Evolutionary conservation across 2,329 filamentous ascomycete species (phyloP), one percentile per base, ranked within the genome.

Genomic region (Pseudodiploospora longispora): DNA sequence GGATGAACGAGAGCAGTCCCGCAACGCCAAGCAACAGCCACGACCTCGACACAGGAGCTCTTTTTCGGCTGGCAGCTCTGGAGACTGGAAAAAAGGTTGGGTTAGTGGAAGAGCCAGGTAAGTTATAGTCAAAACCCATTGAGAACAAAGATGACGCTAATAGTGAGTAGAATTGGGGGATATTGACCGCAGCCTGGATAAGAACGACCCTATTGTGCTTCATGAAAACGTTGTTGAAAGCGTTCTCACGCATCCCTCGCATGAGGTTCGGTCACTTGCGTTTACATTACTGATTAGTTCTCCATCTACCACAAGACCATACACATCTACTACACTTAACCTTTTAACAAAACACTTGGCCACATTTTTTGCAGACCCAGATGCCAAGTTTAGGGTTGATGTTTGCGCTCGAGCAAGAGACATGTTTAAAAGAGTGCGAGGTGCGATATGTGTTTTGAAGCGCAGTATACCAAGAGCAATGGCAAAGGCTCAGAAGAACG

Each of bases 361-460:
- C 1, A 76, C 82, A 10, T 80, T 91, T 50, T 84, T 94, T 58
- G 80, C 87, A 3, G 90, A 96, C 50, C 81, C 86, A 1, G 89
- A 96, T 59, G 82, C 91, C 5, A 88, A 91, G 55, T 85, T 90
- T 52, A 80, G 93, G 45, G 84, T 90, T 46, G 87, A 95, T 53
- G 73, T 94, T 2, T 72, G 91, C 28, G 80, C 81, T 27, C 77
- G 86, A 49, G 80, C 84, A 3, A 83, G 87, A 49, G 82, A 83
- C 53, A 79, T 97, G 60, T 78, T 90, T 47, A 82, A 85, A 54
- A 81, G 90, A 36, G 68, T 95, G 4, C 76, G 84, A 51, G 82
- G 81, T 27, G 77, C 82, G 7, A 78, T 83, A 12, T 72, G 75
- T 12, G 71, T 74, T 7, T 63, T 84, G 19, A 69, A 70, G 30